A percentile compares a stretch with the other conserved stretches of the same genome.
Conservation (phyloP, 768 basidiomycete genomes). For the Lactarius psammicola region DNA sequence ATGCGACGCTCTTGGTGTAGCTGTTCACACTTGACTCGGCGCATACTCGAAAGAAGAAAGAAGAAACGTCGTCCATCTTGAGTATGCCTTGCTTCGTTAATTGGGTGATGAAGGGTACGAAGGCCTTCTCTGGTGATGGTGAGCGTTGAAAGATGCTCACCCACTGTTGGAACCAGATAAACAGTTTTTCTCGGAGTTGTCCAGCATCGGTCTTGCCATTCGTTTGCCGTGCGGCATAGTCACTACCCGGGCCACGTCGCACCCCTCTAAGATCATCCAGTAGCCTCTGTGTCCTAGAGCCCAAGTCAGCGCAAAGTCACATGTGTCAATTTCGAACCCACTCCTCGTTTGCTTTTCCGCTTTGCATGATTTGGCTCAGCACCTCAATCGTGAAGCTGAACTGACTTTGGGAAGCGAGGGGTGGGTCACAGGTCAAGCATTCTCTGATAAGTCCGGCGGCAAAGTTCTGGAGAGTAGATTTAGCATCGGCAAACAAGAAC, state of each 20-base stretch:
- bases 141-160: slow-evolving; percentile 91
- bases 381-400: slow-evolving; percentile 80
- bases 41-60: slow-evolving; percentile 98
- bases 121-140: slow-evolving; percentile 87
- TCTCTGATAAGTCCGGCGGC: slow-evolving; percentile 82
- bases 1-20: slow-evolving; percentile 72
- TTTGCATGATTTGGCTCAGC: slow-evolving; percentile 66
- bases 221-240: slow-evolving; percentile 41
- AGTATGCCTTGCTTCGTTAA: slow-evolving; percentile 95
- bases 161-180: slow-evolving; percentile 92
- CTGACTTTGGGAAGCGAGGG: slow-evolving; percentile 75
- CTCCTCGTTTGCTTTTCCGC: slow-evolving; percentile 83
- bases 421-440: slow-evolving; percentile 77
- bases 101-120: slow-evolving; percentile 96
- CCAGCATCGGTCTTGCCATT: slow-evolving; percentile 69
- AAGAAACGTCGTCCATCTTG: slow-evolving; percentile 93
- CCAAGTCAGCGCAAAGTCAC: slow-evolving; percentile 16
- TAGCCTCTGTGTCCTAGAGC: slow-evolving; percentile 59
- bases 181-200: slow-evolving; percentile 70
- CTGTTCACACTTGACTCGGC: slow-evolving; percentile 90
- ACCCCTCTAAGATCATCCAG: slow-evolving; percentile 80
- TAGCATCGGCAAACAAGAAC: slow-evolving; percentile 73
- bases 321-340: slow-evolving; percentile 41
- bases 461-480: slow-evolving; percentile 75
- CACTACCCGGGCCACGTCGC: slow-evolving; percentile 49